Evolutionary conservation across 257 asterid species (phyloP).

Genomic region (Penstemon davidsonii): DNA sequence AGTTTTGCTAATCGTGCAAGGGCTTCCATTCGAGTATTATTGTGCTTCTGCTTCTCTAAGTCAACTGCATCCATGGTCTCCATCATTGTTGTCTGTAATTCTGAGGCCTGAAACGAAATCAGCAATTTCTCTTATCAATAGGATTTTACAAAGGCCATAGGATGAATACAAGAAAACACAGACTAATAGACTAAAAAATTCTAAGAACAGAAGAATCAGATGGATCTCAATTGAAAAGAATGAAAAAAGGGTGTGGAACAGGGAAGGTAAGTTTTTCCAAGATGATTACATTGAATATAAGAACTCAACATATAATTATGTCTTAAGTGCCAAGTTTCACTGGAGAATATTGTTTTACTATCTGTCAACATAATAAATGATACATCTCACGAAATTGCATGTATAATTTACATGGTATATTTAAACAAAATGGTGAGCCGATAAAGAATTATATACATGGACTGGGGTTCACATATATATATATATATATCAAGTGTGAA

Average conservation of each 20-base stretch:
- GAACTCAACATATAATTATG: no score
- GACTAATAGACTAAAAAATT: neutral
- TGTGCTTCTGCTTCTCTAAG: conserved; percentile 89
- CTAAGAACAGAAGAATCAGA: conserved; percentile 20
- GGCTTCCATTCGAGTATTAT: conserved; percentile 90
- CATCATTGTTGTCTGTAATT: conserved; percentile 86
- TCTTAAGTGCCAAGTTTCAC: no score
- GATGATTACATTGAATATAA: no score
- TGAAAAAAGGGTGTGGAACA: neutral
- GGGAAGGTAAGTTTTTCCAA: no score
- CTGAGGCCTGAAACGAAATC: conserved; percentile 67
- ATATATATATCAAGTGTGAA: conserved; percentile 19
- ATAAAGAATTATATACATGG: neutral
- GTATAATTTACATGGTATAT: no score
- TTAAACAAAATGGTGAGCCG: neutral
- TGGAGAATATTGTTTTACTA: no score
- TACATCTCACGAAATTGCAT: no score
- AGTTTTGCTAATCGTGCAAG: conserved; percentile 69
- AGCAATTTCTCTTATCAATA: conserved; percentile 20
- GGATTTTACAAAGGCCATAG: conserved; percentile 14
- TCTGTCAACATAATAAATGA: no score
- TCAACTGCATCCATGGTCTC: conserved; percentile 97
- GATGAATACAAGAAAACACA: conserved; percentile 9
- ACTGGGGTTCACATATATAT: neutral
- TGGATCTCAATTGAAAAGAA: neutral